Evolutionary conservation across 352 stramenopile species (phyloP).

Genomic region (Phytophthora agathidicida): DNA sequence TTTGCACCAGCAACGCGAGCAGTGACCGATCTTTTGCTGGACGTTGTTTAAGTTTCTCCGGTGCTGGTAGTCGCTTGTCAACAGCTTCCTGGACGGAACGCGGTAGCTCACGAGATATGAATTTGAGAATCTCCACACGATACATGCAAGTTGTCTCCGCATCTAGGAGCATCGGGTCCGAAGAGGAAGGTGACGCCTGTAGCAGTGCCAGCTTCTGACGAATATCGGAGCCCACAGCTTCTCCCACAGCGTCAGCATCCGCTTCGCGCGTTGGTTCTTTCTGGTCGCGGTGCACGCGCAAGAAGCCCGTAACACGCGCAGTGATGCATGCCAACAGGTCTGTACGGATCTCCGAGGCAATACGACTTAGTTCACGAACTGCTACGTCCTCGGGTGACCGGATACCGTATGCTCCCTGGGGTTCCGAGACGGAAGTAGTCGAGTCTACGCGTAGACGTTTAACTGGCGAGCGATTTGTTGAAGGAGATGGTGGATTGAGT

Average conservation of each 20-base stretch:
- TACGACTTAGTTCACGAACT: slow-evolving; percentile 66
- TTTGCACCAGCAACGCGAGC: slow-evolving; percentile 77
- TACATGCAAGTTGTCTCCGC: slow-evolving; percentile 82
- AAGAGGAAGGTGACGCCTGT: slow-evolving; percentile 31
- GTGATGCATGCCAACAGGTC: slow-evolving; percentile 76
- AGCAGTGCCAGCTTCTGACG: slow-evolving; percentile 61
- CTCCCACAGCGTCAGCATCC: slow-evolving; percentile 47
- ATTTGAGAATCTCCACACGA: slow-evolving; percentile 86
- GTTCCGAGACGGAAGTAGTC: slow-evolving; percentile 12
- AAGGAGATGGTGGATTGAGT: slow-evolving; percentile 27
- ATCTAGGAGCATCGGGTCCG: slow-evolving; percentile 42
- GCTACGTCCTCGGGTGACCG: slow-evolving; percentile 53
- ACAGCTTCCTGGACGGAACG: slow-evolving; percentile 73
- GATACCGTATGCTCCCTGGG: slow-evolving; percentile 3
- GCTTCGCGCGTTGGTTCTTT: slow-evolving; percentile 28
- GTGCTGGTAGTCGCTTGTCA: slow-evolving; percentile 61
- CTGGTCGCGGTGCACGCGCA: slow-evolving; percentile 57
- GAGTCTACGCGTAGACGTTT: slow-evolving; percentile 37
- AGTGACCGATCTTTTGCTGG: slow-evolving; percentile 66
- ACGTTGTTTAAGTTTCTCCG: slow-evolving; percentile 61
- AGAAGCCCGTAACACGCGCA: slow-evolving; percentile 64
- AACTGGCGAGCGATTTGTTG: slow-evolving; percentile 21
- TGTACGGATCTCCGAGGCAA: slow-evolving; percentile 61
- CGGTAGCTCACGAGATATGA: slow-evolving; percentile 79
- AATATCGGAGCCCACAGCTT: slow-evolving; percentile 68